These are phyloP conservation scores for Ceratocystis ficicola DNA, from an alignment of 2,329 filamentous ascomycete species.

Conservation along the genomic window DNA sequence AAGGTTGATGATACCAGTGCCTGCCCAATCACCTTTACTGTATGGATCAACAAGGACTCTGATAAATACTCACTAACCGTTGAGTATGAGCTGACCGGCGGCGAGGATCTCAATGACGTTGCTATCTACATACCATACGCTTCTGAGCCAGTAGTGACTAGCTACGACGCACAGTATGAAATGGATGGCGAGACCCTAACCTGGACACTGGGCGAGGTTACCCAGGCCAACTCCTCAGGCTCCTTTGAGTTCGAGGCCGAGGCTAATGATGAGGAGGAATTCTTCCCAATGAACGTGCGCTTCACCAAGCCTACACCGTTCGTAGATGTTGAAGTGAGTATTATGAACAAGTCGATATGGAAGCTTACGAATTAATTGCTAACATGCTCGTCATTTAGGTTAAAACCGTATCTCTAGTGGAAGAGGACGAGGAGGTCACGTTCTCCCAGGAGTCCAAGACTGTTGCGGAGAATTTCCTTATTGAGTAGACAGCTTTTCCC, in stretches of 20 bases:
- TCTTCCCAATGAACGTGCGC: conserved; percentile 91
- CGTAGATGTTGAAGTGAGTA: conserved; percentile 76
- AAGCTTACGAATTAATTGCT: background rate
- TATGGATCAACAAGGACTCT: conserved; percentile 88
- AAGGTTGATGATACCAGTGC: conserved; percentile 68
- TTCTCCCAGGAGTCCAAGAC: conserved; percentile 76
- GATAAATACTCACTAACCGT: conserved; percentile 81
- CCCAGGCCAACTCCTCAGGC: conserved; percentile 68
- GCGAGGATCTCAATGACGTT: conserved; percentile 69
- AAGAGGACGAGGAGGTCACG: conserved; percentile 64
- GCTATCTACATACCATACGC: conserved; percentile 77
- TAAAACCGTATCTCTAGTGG: conserved; percentile 54
- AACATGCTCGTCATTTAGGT: conserved; percentile 35
- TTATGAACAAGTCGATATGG: background rate
- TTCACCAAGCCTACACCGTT: conserved; percentile 81
- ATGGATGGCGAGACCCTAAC: conserved; percentile 85
- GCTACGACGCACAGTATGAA: conserved; percentile 89
- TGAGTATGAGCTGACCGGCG: conserved; percentile 84
- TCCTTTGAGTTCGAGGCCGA: conserved; percentile 93
- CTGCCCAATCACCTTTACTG: conserved; percentile 88
- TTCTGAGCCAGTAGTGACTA: conserved; percentile 77
- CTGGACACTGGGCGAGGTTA: conserved; percentile 81
- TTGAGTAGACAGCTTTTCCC: conserved; percentile 45
- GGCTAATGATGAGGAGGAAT: conserved; percentile 78
- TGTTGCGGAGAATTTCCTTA: conserved; percentile 60